phyloP scores from a whole-genome alignment of 345 rosid genomes.

The Corymbia maculata region DNA sequence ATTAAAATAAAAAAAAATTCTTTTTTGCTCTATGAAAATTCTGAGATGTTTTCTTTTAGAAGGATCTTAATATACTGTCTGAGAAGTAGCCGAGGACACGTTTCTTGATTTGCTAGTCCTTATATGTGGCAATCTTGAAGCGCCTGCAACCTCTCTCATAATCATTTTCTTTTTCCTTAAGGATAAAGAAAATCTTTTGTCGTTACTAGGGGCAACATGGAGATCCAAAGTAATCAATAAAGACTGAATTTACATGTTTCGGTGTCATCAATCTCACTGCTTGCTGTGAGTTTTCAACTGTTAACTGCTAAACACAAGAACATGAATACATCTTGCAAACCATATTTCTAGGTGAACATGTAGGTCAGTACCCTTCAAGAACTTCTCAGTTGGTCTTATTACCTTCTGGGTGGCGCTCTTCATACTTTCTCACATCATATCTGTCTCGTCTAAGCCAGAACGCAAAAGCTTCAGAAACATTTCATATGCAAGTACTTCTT shows the following conservation, averaged over 20 bases:
- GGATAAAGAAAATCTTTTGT: not conserved
- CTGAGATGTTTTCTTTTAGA: not conserved
- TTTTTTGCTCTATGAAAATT: not conserved
- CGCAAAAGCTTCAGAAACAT: not conserved
- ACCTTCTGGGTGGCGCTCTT: not conserved
- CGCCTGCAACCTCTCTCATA: not conserved
- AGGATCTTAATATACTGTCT: not conserved
- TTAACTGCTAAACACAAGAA: not conserved
- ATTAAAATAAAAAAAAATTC: not conserved
- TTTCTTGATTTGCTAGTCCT: not conserved
- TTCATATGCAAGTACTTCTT: not conserved
- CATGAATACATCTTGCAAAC: not conserved
- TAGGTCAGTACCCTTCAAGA: not conserved
- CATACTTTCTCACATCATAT: not conserved
- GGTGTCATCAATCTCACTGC: not conserved
- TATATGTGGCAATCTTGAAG: not conserved
- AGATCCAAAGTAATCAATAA: not conserved
- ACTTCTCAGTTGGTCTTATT: not conserved
- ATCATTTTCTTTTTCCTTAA: not conserved
- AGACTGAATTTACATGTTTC: not conserved
- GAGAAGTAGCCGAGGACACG: not conserved
- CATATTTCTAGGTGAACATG: not conserved
- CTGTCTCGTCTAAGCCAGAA: not conserved
- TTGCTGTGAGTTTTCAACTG: not conserved
- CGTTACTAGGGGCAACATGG: not conserved